Conservation (phyloP, 768 basidiomycete species). For the Leccinum uliginosum region DNA sequence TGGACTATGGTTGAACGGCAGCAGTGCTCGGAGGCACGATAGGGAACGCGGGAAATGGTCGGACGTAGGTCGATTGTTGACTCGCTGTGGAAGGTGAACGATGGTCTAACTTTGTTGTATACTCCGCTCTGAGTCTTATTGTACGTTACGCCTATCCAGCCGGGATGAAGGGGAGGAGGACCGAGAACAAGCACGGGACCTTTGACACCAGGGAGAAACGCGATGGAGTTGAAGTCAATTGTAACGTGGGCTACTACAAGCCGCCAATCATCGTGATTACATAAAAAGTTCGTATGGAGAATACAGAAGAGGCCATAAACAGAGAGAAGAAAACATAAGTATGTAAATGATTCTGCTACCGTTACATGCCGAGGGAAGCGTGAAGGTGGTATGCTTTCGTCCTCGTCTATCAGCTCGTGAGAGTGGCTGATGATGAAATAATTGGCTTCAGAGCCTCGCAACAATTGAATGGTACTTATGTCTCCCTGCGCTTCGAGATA, state of each 20-base stretch:
- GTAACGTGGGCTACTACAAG: slow-evolving; percentile 3
- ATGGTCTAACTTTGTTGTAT: slow-evolving; percentile 1
- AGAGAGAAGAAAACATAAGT: slow-evolving; percentile 18
- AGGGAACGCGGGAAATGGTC: slow-evolving; percentile 60
- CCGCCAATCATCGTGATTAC: background rate
- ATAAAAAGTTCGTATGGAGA: slow-evolving; percentile 5
- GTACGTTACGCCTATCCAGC: slow-evolving; percentile 77
- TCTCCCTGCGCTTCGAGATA: no score
- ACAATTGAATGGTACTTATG: no score
- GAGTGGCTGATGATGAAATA: no score
- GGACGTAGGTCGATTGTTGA: slow-evolving; percentile 81
- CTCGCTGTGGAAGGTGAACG: slow-evolving; percentile 41
- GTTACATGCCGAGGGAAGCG: slow-evolving; percentile 20
- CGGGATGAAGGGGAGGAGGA: slow-evolving; percentile 67
- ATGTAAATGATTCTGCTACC: slow-evolving; percentile 18
- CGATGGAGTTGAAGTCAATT: background rate
- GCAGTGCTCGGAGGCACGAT: slow-evolving; percentile 20
- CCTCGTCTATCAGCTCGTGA: no score
- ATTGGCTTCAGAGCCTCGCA: no score
- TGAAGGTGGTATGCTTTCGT: slow-evolving; percentile 8
- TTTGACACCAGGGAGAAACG: background rate
- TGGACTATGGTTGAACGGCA: slow-evolving; percentile 21
- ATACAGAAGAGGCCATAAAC: slow-evolving; percentile 19
- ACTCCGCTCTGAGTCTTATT: background rate
- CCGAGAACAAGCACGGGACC: slow-evolving; percentile 23